These are phyloP conservation scores for Boletus vinaceobasis DNA, from an alignment of 768 basidiomycete species.

Conservation along the genomic window DNA sequence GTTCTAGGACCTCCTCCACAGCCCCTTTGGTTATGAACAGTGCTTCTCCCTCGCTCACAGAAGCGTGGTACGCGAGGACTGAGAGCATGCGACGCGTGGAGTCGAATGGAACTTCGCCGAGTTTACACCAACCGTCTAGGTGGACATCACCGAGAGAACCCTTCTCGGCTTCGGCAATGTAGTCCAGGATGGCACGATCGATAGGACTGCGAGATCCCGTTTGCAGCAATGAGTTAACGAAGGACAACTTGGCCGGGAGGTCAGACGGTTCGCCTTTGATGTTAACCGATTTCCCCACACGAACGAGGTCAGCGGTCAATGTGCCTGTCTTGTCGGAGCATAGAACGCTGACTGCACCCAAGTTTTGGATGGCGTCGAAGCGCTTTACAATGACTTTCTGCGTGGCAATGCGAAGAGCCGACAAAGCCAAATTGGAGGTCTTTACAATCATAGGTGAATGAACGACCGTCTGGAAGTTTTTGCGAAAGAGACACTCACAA, in stretches of 20 bases:
- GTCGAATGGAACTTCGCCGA: conserved; percentile 36
- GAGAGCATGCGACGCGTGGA: conserved; percentile 36
- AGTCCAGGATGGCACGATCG: conserved; percentile 33
- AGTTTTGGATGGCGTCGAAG: conserved; percentile 60
- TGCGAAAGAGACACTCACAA: conserved; percentile 15
- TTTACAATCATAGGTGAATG: conserved; percentile 38
- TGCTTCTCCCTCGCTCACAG: conserved; percentile 13
- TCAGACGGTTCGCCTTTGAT: conserved; percentile 19
- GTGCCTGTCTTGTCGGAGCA: conserved; percentile 72
- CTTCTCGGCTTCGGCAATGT: conserved; percentile 15
- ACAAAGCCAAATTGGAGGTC: conserved; percentile 57
- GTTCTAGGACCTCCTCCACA: conserved; percentile 33
- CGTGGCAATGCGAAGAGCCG: conserved; percentile 51
- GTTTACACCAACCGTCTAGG: conserved; percentile 26
- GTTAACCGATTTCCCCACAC: conserved; percentile 33
- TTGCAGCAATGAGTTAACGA: conserved; percentile 32
- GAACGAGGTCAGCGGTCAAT: conserved; percentile 40
- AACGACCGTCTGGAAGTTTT: neutral
- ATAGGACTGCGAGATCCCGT: conserved; percentile 37
- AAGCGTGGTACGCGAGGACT: conserved; percentile 29
- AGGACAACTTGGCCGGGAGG: conserved; percentile 28
- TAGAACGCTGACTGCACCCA: conserved; percentile 51
- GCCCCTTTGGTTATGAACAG: conserved; percentile 31
- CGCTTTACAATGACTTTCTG: conserved; percentile 61
- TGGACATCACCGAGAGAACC: conserved; percentile 2